Evolutionary conservation across 345 rosid genomes (phyloP), one percentile per base, ranked within the genome.

Genomic region (Boechera divaricarpa): DNA sequence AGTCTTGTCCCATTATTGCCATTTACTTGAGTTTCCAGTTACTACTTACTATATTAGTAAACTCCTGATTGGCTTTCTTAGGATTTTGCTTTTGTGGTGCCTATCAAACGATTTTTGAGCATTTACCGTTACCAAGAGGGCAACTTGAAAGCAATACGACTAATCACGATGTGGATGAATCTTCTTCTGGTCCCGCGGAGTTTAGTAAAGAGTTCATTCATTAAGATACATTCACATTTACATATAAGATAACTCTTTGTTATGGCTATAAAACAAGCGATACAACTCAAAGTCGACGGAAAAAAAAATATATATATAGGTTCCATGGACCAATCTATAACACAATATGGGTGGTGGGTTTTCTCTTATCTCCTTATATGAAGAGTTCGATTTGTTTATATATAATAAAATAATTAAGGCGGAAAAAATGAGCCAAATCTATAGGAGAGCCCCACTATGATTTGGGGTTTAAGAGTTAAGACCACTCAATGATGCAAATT

Each of bases 401-500:
- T 62, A 70, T 35, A 32, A n/a, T n/a, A 18, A 39, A 6, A 54
- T 62, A 63, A 10, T 62, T 77, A 69, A 53, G 60, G 59, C 55
- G 71, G 70, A 70, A 63, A 69, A 44, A 63, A 0, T 45, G 66
- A 63, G 66, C 71, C 60, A 77, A 62, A 15, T 54, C 71, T 63
- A 28, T 77, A 77, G 80, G 59, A 77, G 70, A 62, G 58, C 32
- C 70, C 80, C 63, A 41, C 80, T 77, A 77, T 70, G 59, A 63
- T 54, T 54, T 33, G 70, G 35, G 41, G 26, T 63, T 70, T 77
- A 63, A 9, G 76, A 77, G 76, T 77, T 77, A 77, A 63, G 71
- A 70, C 80, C 76, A 77, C 80, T 63, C 80, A 21, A 41, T 70
- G 57, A 70, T 77, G 71, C 76, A 70, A 77, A 69, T 36, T 11